Base-by-base conservation (phyloP, 345 rosid genomes). In the Excoecaria cochinchinensis region DNA sequence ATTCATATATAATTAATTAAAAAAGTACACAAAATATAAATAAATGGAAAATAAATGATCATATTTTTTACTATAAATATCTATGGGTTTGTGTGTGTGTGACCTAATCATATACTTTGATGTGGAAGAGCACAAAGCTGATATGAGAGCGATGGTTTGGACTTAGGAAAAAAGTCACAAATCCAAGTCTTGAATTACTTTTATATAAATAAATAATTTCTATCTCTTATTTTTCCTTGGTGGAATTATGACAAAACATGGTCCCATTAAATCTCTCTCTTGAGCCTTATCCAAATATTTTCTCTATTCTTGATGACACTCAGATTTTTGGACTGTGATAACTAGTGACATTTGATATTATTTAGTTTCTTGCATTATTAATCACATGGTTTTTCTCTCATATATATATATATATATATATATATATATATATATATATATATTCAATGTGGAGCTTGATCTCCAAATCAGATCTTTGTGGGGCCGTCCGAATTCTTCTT, bases 231-330 rank as follows among this genome's bases (percentile, higher is more conserved):
- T 51, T 47, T 7, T 38, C 16, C 16, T 25, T 42, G 56, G 80
- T 77, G 80, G 80, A 70, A 71, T 1, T 69, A 71, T 71, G 80
- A 77, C 71, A 71, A 39, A 55, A 60, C 24, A 70, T 40, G 74
- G 74, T 63, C 69, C 64, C 74, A 15, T 11, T 8, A 21, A 22
- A 70, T 51, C 63, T 64, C 56, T 42, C 14, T 55, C 70, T 21
- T 40, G 39, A 51, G 36, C 67, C 70, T 71, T 70, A 70, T 76
- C 79, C 79, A 51, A 19, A 15, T 31, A 31, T 13, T 70, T 21
- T 56, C 17, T 69, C 42, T 12, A n/a, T 6, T 10, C 11, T 48
- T 50, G 70, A 69, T 57, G 69, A 63, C 76, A 62, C 60, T 50
- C 42, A 24, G 24, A 24, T n/a, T 47, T 46, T 72, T 25, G 58